These are phyloP conservation scores for Fagopyrum tataricum DNA, from an alignment of 148 eudicot genomes.

Conservation along the genomic window DNA sequence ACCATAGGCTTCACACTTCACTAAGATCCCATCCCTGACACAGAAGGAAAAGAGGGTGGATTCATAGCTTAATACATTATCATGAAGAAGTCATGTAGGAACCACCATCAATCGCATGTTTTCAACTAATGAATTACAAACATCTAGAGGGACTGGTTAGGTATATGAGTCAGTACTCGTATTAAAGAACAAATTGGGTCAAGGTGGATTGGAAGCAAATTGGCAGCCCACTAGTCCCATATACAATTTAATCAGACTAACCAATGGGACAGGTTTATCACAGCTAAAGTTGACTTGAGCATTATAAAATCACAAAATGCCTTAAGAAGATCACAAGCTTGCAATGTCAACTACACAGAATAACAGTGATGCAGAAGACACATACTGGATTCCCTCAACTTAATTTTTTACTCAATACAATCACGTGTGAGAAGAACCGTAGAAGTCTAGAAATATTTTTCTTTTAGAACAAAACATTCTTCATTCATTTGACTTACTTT, in stretches of 20 bases:
- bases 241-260: not conserved
- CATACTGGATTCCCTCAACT: not conserved
- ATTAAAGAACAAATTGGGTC: not conserved
- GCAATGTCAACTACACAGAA: not conserved
- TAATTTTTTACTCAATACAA: not conserved
- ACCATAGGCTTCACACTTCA: constrained; percentile 91
- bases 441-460: not conserved
- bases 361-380: not conserved
- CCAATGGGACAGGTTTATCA: not conserved
- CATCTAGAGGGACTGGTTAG: not conserved
- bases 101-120: not conserved
- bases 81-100: not conserved
- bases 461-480: not conserved
- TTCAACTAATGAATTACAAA: not conserved
- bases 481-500: not conserved
- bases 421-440: not conserved
- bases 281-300: not conserved
- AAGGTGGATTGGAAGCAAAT: not conserved
- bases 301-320: not conserved
- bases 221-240: not conserved
- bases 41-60: constrained; percentile 4
- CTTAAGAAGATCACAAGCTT: not conserved
- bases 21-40: constrained; percentile 74
- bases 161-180: not conserved
- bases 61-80: not conserved